Percentiles rank a stretch among this genome's conserved stretches.
Evolutionary conservation across 2,329 filamentous ascomycete species (phyloP).

Genomic region (Cercospora janseana): DNA sequence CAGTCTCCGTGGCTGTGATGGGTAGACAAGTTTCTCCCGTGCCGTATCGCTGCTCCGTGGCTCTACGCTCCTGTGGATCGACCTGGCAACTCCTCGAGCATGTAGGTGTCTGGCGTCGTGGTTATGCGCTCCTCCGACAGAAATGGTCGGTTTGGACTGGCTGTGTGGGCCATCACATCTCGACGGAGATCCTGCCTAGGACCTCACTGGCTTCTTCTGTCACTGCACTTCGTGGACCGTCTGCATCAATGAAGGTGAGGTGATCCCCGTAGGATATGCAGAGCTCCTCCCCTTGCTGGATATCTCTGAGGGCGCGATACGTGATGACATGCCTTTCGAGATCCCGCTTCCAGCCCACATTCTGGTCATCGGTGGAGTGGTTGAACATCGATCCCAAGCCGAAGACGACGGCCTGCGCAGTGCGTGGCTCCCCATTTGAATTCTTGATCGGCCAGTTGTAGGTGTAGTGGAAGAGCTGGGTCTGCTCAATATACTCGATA

Average conservation of each 20-base stretch:
- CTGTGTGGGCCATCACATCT: background rate
- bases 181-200: conserved; percentile 40
- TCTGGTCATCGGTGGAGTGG: conserved; percentile 52
- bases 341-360: conserved; percentile 57
- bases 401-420: conserved; percentile 54
- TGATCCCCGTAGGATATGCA: conserved; percentile 53
- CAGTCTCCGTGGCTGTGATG: too few relatives aligned
- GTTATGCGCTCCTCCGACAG: background rate
- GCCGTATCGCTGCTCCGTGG: too few relatives aligned
- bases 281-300: conserved; percentile 54
- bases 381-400: conserved; percentile 61
- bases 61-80: background rate
- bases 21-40: too few relatives aligned
- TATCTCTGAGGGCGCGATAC: conserved; percentile 52
- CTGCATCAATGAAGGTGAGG: conserved; percentile 50
- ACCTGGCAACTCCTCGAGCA: background rate
- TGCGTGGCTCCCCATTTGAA: conserved; percentile 24
- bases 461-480: conserved; percentile 56
- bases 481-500: conserved; percentile 50
- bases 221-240: conserved; percentile 24
- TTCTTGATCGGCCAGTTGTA: conserved; percentile 50
- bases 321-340: conserved; percentile 46
- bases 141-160: background rate
- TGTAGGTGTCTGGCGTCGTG: background rate
- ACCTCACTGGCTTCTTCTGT: conserved; percentile 40